Percentiles rank a stretch among this genome's conserved stretches.
Evolutionary conservation across 1,284 basidiomycete species (phyloP).

Genomic region (Pseudozyma pruni): DNA sequence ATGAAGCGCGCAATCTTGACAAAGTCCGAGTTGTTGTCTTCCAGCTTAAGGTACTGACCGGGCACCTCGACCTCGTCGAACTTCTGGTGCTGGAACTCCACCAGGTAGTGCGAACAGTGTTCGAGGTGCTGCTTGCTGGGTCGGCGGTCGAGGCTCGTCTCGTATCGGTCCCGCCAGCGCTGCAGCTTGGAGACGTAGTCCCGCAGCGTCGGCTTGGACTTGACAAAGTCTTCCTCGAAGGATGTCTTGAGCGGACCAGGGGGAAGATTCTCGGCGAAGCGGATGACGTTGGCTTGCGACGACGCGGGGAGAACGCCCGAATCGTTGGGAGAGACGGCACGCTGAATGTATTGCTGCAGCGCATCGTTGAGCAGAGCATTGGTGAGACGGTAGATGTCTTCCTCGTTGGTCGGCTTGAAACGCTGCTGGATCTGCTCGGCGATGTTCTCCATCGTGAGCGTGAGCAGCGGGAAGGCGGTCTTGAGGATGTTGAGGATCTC

Average conservation of each 20-base stretch:
- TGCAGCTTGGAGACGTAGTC: slow-evolving; percentile 92
- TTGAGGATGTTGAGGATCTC: slow-evolving; percentile 95
- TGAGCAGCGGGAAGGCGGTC: slow-evolving; percentile 93
- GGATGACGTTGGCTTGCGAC: slow-evolving; percentile 73
- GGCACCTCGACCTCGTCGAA: slow-evolving; percentile 99
- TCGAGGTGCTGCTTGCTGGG: slow-evolving; percentile 89
- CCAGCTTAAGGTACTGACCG: slow-evolving; percentile 86
- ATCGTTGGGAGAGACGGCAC: slow-evolving; percentile 71
- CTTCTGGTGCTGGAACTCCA: slow-evolving; percentile 97
- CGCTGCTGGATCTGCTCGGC: slow-evolving; percentile 92
- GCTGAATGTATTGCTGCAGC: slow-evolving; percentile 68
- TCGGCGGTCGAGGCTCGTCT: slow-evolving; percentile 82
- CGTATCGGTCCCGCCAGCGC: slow-evolving; percentile 92
- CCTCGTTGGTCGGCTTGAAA: slow-evolving; percentile 90
- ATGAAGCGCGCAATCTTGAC: slow-evolving; percentile 90
- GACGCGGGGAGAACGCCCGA: slow-evolving; percentile 78
- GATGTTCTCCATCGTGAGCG: slow-evolving; percentile 95
- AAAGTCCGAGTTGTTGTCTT: slow-evolving; percentile 92
- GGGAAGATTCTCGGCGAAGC: slow-evolving; percentile 76
- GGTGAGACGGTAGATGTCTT: slow-evolving; percentile 93
- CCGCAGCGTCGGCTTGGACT: slow-evolving; percentile 80
- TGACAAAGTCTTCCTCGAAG: slow-evolving; percentile 92
- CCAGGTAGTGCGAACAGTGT: slow-evolving; percentile 88
- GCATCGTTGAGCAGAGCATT: slow-evolving; percentile 81
- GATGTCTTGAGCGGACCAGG: slow-evolving; percentile 73